Conservation (phyloP, 1,284 basidiomycete genomes). For the Leccinum ponderosum region DNA sequence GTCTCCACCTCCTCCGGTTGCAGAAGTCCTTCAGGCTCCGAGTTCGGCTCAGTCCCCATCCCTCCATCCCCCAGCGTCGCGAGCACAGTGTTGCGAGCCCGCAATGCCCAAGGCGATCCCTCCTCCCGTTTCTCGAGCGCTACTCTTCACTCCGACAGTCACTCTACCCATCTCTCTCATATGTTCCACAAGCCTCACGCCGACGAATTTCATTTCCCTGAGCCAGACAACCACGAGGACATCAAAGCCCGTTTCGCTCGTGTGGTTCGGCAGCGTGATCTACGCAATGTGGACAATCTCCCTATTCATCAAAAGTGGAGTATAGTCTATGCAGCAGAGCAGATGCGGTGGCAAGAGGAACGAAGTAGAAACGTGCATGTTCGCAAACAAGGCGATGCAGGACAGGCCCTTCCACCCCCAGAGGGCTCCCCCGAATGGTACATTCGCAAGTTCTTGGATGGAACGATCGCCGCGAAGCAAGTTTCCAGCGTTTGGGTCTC, state of each 20-base stretch:
- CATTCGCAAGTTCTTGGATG: slow-evolving; percentile 87
- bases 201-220: slow-evolving; percentile 72
- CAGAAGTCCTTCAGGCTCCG: slow-evolving; percentile 45
- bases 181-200: slow-evolving; percentile 52
- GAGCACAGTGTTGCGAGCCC: slow-evolving; percentile 45
- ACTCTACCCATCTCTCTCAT: slow-evolving; percentile 55
- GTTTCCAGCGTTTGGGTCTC: slow-evolving; percentile 79
- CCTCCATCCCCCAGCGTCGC: slow-evolving; percentile 37
- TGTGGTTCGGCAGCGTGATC: slow-evolving; percentile 66
- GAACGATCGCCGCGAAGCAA: slow-evolving; percentile 80
- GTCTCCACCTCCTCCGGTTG: slow-evolving; percentile 45
- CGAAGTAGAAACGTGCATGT: slow-evolving; percentile 58
- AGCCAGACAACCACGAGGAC: slow-evolving; percentile 71
- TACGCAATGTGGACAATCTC: slow-evolving; percentile 61
- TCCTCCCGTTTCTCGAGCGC: slow-evolving; percentile 62
- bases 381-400: slow-evolving; percentile 58
- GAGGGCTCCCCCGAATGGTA: slow-evolving; percentile 85
- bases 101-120: slow-evolving; percentile 57
- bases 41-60: slow-evolving; percentile 46
- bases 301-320: slow-evolving; percentile 90
- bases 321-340: slow-evolving; percentile 85
- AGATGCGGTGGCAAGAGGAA: slow-evolving; percentile 77
- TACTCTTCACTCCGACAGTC: slow-evolving; percentile 49
- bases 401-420: slow-evolving; percentile 49
- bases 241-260: slow-evolving; percentile 79